A percentile compares a stretch with the other conserved stretches of the same genome.
Conservation (phyloP, 73 alveolate species). For the Paramecium primaurelia region DNA sequence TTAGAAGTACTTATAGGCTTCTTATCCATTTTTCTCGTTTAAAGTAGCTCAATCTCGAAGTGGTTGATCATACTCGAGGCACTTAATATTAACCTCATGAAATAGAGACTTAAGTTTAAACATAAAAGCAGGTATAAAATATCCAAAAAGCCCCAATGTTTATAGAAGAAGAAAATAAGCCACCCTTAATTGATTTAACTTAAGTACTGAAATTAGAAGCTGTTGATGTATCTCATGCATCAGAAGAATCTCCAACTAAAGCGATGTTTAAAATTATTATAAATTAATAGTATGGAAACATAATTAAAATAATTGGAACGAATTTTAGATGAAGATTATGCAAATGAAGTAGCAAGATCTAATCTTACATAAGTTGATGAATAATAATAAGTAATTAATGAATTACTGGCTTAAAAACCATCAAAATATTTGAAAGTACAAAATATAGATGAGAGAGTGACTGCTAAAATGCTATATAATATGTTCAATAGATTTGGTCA, state of each 20-base stretch:
- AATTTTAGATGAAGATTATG: slow-evolving; percentile 34
- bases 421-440: not conserved
- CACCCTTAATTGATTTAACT: not conserved
- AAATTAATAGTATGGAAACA: slow-evolving; percentile 11
- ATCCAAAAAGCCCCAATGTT: not conserved
- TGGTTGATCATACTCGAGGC: slow-evolving; percentile 40
- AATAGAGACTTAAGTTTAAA: not conserved
- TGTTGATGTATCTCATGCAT: not conserved
- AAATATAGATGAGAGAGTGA: slow-evolving; percentile 40
- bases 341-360: not conserved
- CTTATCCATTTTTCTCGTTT: slow-evolving; percentile 17
- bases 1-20: not conserved
- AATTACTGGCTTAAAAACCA: not conserved
- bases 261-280: not conserved
- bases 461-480: not conserved
- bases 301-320: not conserved
- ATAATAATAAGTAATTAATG: not conserved
- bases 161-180: not conserved
- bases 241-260: slow-evolving; percentile 7
- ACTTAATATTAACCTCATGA: not conserved
- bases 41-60: not conserved
- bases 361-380: not conserved
- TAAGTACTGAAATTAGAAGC: not conserved
- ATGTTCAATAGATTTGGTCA: slow-evolving; percentile 29
- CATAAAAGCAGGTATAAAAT: not conserved